Evolutionary conservation across 108 stramenopile genomes (phyloP).

Genomic region (Skeletonema potamos): DNA sequence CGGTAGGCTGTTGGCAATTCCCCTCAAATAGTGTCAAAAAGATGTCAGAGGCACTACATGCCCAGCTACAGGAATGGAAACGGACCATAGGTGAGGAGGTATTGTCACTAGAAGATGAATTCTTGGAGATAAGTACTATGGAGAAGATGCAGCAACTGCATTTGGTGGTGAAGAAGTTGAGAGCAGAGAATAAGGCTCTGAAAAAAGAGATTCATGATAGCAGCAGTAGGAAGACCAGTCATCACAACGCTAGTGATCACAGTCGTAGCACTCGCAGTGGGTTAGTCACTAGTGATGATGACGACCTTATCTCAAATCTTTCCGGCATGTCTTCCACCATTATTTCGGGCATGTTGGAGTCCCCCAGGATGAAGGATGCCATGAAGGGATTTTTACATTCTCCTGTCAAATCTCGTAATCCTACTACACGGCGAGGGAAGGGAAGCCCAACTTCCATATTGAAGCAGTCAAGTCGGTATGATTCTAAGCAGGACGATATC

Average conservation of each 20-base stretch:
- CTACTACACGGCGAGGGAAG: neutral
- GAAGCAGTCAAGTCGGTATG: constrained; percentile 1
- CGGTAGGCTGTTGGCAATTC: constrained; percentile 31
- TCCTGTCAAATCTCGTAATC: neutral
- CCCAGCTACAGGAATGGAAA: constrained; percentile 41
- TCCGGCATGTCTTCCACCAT: neutral
- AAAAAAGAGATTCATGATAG: neutral
- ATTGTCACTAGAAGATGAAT: neutral
- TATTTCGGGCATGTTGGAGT: neutral
- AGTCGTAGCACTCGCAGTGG: neutral
- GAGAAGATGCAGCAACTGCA: constrained; percentile 38
- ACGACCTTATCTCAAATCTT: neutral
- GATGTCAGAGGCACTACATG: constrained; percentile 40
- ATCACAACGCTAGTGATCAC: neutral
- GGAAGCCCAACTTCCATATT: neutral
- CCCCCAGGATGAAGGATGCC: constrained; percentile 8
- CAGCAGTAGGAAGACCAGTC: neutral
- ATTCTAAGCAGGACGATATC: neutral
- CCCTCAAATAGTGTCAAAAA: constrained; percentile 37
- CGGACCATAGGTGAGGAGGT: neutral
- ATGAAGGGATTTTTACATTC: constrained; percentile 28
- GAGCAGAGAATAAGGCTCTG: constrained; percentile 16
- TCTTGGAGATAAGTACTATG: constrained; percentile 16
- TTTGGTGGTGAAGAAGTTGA: constrained; percentile 24
- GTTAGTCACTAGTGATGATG: neutral